These are phyloP conservation scores for Nidula niveotomentosa DNA, from an alignment of 1,284 basidiomycete species.

Conservation along the genomic window DNA sequence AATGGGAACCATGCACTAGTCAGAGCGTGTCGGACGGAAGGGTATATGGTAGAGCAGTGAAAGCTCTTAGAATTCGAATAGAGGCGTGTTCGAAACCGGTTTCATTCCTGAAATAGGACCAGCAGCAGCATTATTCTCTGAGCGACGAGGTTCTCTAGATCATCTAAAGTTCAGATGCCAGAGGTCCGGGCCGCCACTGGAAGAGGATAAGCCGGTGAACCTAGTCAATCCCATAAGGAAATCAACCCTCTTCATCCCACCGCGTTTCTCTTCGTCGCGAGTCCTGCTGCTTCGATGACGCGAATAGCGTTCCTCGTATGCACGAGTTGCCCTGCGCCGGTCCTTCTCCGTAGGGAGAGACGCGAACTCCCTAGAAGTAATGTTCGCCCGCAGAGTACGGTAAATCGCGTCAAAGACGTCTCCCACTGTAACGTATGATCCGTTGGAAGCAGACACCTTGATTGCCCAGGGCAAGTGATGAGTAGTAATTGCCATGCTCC, in stretches of 20 bases:
- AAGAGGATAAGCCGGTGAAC: constrained; percentile 29
- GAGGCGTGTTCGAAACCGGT: too few relatives aligned
- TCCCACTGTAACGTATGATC: constrained; percentile 22
- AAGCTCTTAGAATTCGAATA: too few relatives aligned
- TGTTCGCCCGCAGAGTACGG: constrained; percentile 23
- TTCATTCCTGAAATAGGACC: too few relatives aligned
- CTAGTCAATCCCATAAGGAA: constrained; percentile 29
- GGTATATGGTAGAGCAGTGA: too few relatives aligned
- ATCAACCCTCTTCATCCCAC: constrained; percentile 38
- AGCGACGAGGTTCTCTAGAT: background rate
- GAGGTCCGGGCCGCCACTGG: constrained; percentile 1
- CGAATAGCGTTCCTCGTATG: constrained; percentile 42
- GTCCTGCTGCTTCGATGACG: constrained; percentile 20
- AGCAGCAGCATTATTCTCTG: too few relatives aligned
- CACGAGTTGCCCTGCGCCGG: constrained; percentile 32
- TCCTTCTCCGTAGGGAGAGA: constrained; percentile 27
- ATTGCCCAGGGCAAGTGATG: constrained; percentile 21
- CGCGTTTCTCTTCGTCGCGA: constrained; percentile 31
- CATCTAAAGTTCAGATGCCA: background rate
- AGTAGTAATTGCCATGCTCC: constrained; percentile 15
- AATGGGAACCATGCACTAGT: too few relatives aligned
- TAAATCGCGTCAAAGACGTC: constrained; percentile 26
- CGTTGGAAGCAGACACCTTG: constrained; percentile 18
- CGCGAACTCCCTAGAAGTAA: constrained; percentile 37
- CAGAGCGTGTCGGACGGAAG: too few relatives aligned